Evolutionary conservation across 306 rosid genomes (phyloP), one percentile per base, ranked within the genome.

Genomic region (Lathyrus oleraceus): DNA sequence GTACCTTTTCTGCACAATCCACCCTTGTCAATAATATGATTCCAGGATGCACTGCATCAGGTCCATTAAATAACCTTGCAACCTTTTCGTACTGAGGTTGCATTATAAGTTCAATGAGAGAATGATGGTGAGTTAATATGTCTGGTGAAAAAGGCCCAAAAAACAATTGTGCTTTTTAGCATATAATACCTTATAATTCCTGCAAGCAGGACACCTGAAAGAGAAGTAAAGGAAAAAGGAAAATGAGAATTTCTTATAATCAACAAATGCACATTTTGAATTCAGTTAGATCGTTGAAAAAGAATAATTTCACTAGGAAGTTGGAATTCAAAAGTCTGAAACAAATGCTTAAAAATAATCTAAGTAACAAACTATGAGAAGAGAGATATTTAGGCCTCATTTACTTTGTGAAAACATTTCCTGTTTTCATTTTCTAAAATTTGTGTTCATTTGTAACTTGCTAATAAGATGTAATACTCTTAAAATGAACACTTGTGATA

Each of bases 161-260:
- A 53, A 25, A 2, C 39, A 15, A 12, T 23, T 44, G 52, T 30
- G 39, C 28, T 54, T 72, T 76, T 64, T 11, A 67, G 61, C 21
- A 61, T 49, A 40, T 25, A 69, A 72, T 81, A 94, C 99, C 99
- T 94, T 94, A 72, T 94, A 91, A 74, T 94, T 90, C 72, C 97
- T 84, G 88, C 99, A 94, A 43, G 99, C 97, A 64, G 99, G 99
- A 62, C 96, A 94, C 99, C 99, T 94, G 86, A 12, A 42, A 72
- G 44, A 70, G 19, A 72, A 83, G 71, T 14, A 71, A 43, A 30
- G 67, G 65, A 54, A 76, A 9, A 73, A 42, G 39, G 15, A 68
- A 66, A 63, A 78, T 80, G 27, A 77, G 78, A 82, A 75, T 47
- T 40, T 66, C 36, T 4, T 15, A 23, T 35, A 1, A 7, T 35